These are phyloP conservation scores for Patellifolia procumbens DNA, from an alignment of 179 eudicot genomes.

Conservation along the genomic window DNA sequence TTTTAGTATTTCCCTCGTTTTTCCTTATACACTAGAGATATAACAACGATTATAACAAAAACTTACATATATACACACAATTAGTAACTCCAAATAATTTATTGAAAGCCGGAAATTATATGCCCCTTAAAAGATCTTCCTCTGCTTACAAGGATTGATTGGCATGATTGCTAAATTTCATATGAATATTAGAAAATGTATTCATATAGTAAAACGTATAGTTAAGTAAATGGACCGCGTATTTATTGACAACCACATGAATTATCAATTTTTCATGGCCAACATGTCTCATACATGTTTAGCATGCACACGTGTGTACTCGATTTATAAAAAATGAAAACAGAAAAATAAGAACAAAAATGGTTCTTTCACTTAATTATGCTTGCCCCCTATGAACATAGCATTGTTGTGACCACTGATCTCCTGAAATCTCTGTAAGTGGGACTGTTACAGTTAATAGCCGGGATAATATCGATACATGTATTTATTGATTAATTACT, in stretches of 20 bases:
- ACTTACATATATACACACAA: too few species aligned
- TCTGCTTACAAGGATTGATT: conserved; percentile 31
- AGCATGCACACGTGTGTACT: conserved; percentile 26
- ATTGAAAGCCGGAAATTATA: too few species aligned
- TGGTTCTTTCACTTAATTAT: conserved; percentile 6
- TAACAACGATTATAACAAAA: too few species aligned
- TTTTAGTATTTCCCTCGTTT: too few species aligned
- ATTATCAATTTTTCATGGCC: conserved; percentile 11
- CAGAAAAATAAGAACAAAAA: neutral
- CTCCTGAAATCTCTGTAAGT: neutral
- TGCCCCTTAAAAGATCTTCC: too few species aligned
- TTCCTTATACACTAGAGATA: too few species aligned
- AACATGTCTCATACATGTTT: conserved; percentile 31
- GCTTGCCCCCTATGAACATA: conserved; percentile 6
- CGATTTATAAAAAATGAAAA: neutral
- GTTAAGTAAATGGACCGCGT: conserved; percentile 8
- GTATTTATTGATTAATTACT: too few species aligned
- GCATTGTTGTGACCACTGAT: neutral
- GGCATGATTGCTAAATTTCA: conserved; percentile 22
- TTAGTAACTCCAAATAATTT: too few species aligned
- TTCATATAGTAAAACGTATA: neutral
- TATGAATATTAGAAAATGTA: neutral
- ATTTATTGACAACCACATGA: conserved; percentile 5
- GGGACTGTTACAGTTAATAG: neutral
- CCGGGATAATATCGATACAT: too few species aligned